phyloP scores from a whole-genome alignment of 2,329 filamentous ascomycete species.

The Emmonsiellopsis sp. region DNA sequence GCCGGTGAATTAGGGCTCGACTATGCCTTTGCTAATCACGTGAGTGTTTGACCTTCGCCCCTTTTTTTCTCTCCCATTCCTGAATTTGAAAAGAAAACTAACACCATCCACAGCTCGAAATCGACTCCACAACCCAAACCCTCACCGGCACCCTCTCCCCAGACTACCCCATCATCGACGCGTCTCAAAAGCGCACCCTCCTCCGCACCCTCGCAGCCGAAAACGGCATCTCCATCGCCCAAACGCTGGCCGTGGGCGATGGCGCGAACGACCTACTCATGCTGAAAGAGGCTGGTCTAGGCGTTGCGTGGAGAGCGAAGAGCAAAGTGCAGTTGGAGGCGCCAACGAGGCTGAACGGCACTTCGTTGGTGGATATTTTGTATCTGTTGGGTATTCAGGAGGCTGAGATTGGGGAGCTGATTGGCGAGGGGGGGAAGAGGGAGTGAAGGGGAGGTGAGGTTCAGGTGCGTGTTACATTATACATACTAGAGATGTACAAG shows the following conservation, averaged over 20 bases:
- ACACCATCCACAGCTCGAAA: conserved; percentile 34
- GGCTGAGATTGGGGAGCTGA: conserved; percentile 41
- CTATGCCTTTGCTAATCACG: conserved; percentile 80
- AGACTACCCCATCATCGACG: conserved; percentile 49
- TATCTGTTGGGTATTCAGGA: conserved; percentile 48
- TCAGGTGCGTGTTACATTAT: neutral
- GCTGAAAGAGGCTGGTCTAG: conserved; percentile 53
- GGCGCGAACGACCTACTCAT: conserved; percentile 59
- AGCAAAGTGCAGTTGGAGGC: conserved; percentile 54
- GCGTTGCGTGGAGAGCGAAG: conserved; percentile 57
- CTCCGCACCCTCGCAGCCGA: conserved; percentile 47
- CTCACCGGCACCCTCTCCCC: conserved; percentile 51
- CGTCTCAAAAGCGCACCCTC: conserved; percentile 48
- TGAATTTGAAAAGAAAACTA: neutral
- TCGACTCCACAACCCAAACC: conserved; percentile 36
- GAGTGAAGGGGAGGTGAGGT: neutral
- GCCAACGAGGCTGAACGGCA: conserved; percentile 50
- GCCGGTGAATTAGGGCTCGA: conserved; percentile 73
- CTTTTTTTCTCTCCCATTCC: neutral
- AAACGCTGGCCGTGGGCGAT: conserved; percentile 53
- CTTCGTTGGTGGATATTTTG: conserved; percentile 49
- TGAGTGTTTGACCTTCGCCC: conserved; percentile 24
- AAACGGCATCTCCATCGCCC: conserved; percentile 45
- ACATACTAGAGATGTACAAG: neutral
- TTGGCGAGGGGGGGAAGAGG: neutral